Evolutionary conservation across 371 early-diverging fungal species (phyloP).

Genomic region (Saksenaea oblongispora): DNA sequence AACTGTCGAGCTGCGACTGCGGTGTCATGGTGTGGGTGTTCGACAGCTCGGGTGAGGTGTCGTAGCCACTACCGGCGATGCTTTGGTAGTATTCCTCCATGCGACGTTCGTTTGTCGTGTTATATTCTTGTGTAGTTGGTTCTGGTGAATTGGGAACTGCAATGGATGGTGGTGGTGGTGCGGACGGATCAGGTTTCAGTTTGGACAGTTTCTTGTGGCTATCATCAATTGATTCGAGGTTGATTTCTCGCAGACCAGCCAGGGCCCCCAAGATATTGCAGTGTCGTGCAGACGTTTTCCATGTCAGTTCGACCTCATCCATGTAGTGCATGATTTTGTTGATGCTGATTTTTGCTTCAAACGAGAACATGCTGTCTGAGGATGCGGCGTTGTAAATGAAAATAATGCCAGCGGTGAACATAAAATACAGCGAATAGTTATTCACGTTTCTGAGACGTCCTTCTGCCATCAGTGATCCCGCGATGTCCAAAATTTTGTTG

Average conservation of each 20-base stretch:
- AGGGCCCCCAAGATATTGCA: constrained; percentile 48
- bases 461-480: constrained; percentile 39
- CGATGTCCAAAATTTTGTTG: constrained; percentile 56
- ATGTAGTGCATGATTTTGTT: constrained; percentile 50
- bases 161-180: constrained; percentile 22
- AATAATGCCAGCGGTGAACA: constrained; percentile 52
- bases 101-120: not conserved
- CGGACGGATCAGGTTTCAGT: not conserved
- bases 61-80: not conserved
- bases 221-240: constrained; percentile 34
- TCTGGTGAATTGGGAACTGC: constrained; percentile 44
- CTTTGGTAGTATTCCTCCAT: not conserved
- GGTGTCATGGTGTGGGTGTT: not conserved
- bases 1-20: not conserved
- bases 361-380: constrained; percentile 35
- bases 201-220: constrained; percentile 13
- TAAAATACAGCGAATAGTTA: constrained; percentile 44
- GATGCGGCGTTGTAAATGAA: constrained; percentile 48
- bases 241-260: constrained; percentile 50
- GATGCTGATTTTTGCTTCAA: constrained; percentile 46
- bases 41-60: not conserved
- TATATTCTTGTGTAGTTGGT: not conserved
- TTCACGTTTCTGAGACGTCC: constrained; percentile 32
- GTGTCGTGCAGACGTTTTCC: constrained; percentile 47
- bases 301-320: constrained; percentile 44